Evolutionary conservation across 768 basidiomycete genomes (phyloP), one percentile per base, ranked within the genome.

Genomic region (Obba rivulosa): DNA sequence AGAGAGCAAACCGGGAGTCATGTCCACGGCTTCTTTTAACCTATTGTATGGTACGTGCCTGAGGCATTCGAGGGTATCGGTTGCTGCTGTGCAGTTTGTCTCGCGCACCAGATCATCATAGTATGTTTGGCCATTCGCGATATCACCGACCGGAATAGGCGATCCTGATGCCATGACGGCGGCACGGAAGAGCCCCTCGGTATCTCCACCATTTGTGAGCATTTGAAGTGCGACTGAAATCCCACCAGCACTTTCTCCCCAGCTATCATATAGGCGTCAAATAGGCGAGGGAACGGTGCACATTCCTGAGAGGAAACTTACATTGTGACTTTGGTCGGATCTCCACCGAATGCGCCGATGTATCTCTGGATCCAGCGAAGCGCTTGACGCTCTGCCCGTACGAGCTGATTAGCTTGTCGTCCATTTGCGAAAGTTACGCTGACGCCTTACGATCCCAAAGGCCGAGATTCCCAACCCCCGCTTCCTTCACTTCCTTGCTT

Each of bases 391-490:
- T 54, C 53, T 54, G 36, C 11, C 8, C 1, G 4, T 13, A 16
- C 16, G 8, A 31, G 2, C 10, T 10, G 36, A 24, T 25, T 31
- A 11, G 5, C 7, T 31, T 31, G 13, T 7, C 7, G 7, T 7
- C 13, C 7, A 31, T 7, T 31, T 13, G 5, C 17, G 41, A n/a
- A n/a, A 21, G 22, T 24, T 5, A 24, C 24, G 22, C 4, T 9
- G 2, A 41, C 23, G 20, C 34, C 43, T 43, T 39, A 72, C 73
- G 73, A 61, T 82, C 79, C 43, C 62, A 66, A 7, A 81, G 61
- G 9, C 79, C 79, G 17, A 78, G 60, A 56, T 80, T 79, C 7
- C 66, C 69, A 13, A 66, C 51, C 1, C 68, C 66, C 13, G 68
- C 69, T 1, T 54, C 66, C 46, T 67, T 66, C 1, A 73, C 66